Evolutionary conservation across 2,329 filamentous ascomycete genomes (phyloP), one percentile per base, ranked within the genome.

Genomic region (Sordariomycetes sp.): DNA sequence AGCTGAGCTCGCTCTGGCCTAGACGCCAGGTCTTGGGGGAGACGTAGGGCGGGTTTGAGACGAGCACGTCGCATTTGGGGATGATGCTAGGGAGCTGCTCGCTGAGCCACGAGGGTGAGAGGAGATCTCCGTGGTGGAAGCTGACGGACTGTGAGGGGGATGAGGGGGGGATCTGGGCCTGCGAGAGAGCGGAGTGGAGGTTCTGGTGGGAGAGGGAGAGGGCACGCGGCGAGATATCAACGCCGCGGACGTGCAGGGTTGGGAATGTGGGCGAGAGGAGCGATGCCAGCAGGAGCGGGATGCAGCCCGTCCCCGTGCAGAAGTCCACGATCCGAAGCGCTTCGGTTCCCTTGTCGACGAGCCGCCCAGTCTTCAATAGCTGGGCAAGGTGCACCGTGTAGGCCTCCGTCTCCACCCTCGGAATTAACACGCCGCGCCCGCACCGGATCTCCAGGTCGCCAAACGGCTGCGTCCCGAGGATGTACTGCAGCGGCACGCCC

Each of bases 41-140:
- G 55, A 97, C 86, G 69, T 97, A 97, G 0, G 94, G 94, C 18
- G 94, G 94, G 66, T 99, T 99, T 1, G 88, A 88, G 40, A 94
- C 81, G 1, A 99, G 71, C 3, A 97, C 72, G 61, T 95, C 85
- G 66, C 69, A 79, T 3, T 43, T 63, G 18, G 53, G 46, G 20
- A 50, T 50, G 46, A 50, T 56, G 10, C 12, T 10, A 11, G 52
- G 50, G 1, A 66, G 52, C 2, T 73, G 60, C 1, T 59, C 35
- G 3, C 61, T 51, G 57, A 76, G 69, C 60, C 71, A 72, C 37
- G 64, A 65, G 18, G 77, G 70, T 7, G 68, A 65, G 61, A 83
- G 82, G 16, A 85, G 69, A 60, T 84, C 72, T 1, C 74, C 78
- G 20, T 71, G 67, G 18, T 69, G 64, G 61, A 87, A 83, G 1